Percentiles rank a stretch among this genome's conserved stretches.
phyloP scores from a whole-genome alignment of 2,329 filamentous ascomycete genomes.

The Diaporthe capsici region DNA sequence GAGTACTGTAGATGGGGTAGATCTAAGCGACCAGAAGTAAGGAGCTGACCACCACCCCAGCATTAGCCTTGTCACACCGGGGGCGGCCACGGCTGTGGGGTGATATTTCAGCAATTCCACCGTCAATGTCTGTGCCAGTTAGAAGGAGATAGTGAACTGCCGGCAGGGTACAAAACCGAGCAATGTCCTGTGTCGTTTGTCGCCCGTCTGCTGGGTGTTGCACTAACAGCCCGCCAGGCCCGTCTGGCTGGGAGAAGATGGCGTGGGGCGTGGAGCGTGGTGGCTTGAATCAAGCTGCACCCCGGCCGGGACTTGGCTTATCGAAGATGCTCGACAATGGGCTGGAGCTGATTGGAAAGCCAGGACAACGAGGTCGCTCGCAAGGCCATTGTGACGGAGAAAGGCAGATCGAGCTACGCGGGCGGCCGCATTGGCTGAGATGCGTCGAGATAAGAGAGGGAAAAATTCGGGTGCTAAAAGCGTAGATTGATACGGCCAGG shows the following conservation, averaged over 20 bases:
- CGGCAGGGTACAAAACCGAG: slow-evolving; percentile 18
- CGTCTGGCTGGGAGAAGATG: slow-evolving; percentile 1
- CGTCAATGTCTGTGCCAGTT: not conserved
- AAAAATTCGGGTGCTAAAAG: slow-evolving; percentile 26
- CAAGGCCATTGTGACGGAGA: slow-evolving; percentile 27
- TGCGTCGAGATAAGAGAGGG: slow-evolving; percentile 31
- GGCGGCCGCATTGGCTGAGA: slow-evolving; percentile 29
- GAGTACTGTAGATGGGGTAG: not conserved
- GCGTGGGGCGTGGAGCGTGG: not conserved
- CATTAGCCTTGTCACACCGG: slow-evolving; percentile 25
- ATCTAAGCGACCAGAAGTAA: not conserved
- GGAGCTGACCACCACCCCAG: slow-evolving; percentile 19
- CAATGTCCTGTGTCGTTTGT: not conserved
- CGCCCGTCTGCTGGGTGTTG: not conserved
- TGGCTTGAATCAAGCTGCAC: slow-evolving; percentile 19
- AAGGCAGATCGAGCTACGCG: slow-evolving; percentile 26
- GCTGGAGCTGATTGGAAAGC: slow-evolving; percentile 17
- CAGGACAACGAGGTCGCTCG: not conserved
- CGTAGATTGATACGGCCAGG: slow-evolving; percentile 25
- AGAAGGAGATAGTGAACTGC: not conserved
- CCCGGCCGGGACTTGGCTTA: slow-evolving; percentile 29
- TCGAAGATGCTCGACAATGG: slow-evolving; percentile 17
- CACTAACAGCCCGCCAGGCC: slow-evolving; percentile 24
- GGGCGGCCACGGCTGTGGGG: slow-evolving; percentile 15
- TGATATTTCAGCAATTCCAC: slow-evolving; percentile 4